A percentile compares a stretch with the other conserved stretches of the same genome.
Evolutionary conservation across 495 filamentous ascomycete genomes (phyloP).

Genomic region (Tuber calosporum): DNA sequence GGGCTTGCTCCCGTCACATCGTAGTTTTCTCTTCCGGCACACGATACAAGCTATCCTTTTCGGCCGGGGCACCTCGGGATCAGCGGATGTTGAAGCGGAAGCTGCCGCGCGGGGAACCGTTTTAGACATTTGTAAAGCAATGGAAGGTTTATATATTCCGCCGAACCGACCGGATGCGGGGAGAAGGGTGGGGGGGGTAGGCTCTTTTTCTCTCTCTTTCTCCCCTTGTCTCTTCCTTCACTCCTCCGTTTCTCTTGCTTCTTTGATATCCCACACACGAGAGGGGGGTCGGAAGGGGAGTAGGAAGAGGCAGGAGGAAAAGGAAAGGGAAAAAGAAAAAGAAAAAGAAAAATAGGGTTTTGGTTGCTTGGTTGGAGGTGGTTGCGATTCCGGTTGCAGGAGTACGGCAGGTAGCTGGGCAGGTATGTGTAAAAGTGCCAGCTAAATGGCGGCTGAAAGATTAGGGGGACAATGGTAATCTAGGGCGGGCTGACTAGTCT

Average conservation of each 20-base stretch:
- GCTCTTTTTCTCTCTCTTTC: not conserved
- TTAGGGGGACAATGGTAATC: not conserved
- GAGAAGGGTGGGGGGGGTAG: not conserved
- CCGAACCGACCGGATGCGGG: not conserved
- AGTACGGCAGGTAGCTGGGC: not conserved
- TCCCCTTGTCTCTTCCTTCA: not conserved
- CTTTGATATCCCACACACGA: not conserved
- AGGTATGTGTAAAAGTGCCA: not conserved
- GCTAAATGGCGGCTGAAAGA: not conserved
- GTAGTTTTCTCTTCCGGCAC: conserved; percentile 86
- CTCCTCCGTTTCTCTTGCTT: not conserved
- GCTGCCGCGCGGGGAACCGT: conserved; percentile 9
- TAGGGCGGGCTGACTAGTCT: not conserved
- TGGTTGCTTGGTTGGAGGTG: not conserved
- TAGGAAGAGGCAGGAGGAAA: not conserved
- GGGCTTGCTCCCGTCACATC: conserved; percentile 68
- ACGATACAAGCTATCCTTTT: conserved; percentile 97
- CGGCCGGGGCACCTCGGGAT: conserved; percentile 57
- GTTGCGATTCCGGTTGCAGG: not conserved
- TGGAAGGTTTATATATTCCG: not conserved
- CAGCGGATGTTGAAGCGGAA: conserved; percentile 10
- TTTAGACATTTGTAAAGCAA: not conserved
- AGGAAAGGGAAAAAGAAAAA: not conserved
- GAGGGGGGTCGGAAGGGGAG: not conserved
- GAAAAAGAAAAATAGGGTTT: not conserved